Conservation (phyloP, 1,139 yeast species). For the Schwanniomyces etchellsii region DNA sequence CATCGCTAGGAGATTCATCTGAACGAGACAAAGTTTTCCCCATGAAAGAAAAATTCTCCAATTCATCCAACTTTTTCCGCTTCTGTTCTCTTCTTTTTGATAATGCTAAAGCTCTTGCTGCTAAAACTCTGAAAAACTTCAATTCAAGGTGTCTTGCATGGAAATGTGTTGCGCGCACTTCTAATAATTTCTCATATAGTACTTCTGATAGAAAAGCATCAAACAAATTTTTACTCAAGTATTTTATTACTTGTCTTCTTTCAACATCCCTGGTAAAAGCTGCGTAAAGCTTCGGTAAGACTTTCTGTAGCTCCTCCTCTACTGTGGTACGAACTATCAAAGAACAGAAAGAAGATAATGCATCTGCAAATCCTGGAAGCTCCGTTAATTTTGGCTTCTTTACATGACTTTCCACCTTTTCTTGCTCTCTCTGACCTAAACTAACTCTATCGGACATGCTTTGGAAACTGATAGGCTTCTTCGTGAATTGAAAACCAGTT, state of each 20-base stretch:
- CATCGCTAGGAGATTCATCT: too few species aligned
- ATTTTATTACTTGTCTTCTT: constrained; percentile 25
- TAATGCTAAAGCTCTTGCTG: constrained; percentile 18
- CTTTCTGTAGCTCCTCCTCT: constrained; percentile 18
- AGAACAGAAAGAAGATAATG: constrained; percentile 20
- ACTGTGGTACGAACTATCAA: constrained; percentile 26
- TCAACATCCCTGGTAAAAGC: constrained; percentile 16
- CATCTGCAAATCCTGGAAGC: constrained; percentile 12
- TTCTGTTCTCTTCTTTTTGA: constrained; percentile 16
- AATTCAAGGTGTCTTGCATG: constrained; percentile 6
- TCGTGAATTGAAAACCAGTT: too few species aligned
- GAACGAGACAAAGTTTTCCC: too few species aligned
- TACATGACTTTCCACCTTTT: neutral
- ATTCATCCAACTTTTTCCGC: constrained; percentile 36
- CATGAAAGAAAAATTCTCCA: constrained; percentile 32
- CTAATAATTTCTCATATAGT: constrained; percentile 35
- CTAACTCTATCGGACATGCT: too few species aligned
- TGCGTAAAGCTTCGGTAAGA: constrained; percentile 21
- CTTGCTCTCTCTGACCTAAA: too few species aligned
- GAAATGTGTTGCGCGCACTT: constrained; percentile 34
- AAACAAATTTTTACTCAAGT: constrained; percentile 45
- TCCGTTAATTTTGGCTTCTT: constrained; percentile 10
- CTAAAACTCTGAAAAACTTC: constrained; percentile 18
- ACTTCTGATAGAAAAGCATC: constrained; percentile 57
- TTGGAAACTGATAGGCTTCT: too few species aligned